Evolutionary conservation across 352 stramenopile species (phyloP).

Genomic region (Lagenidium giganteum): DNA sequence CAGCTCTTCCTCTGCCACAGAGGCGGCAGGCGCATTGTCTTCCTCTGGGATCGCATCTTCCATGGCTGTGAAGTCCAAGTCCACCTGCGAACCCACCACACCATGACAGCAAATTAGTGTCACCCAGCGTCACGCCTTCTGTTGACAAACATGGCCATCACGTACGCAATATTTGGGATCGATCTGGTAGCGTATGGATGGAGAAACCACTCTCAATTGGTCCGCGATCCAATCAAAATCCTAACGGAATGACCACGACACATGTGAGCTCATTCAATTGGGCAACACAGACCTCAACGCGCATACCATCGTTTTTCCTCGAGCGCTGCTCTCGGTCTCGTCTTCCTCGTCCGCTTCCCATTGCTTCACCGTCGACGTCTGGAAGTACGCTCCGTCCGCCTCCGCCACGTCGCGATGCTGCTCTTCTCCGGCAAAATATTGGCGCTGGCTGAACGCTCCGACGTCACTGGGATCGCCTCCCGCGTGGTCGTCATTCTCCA

Average conservation of each 20-base stretch:
- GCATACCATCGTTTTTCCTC: background rate
- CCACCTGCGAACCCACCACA: no score
- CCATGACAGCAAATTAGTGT: no score
- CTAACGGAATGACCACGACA: conserved; percentile 17
- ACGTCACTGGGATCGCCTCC: background rate
- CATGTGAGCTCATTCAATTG: background rate
- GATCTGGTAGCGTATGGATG: conserved; percentile 53
- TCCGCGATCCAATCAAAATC: conserved; percentile 66
- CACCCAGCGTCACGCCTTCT: no score
- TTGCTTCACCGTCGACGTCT: conserved; percentile 54
- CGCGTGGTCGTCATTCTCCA: conserved; percentile 15
- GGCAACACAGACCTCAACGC: conserved; percentile 3
- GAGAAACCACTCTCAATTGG: conserved; percentile 41
- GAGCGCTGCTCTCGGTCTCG: conserved; percentile 21
- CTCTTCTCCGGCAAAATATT: conserved; percentile 65
- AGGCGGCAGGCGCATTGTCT: no score
- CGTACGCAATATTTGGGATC: conserved; percentile 74
- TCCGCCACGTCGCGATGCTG: conserved; percentile 34
- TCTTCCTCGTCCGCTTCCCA: conserved; percentile 56
- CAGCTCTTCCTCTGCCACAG: no score
- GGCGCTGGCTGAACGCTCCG: conserved; percentile 19
- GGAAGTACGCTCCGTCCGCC: conserved; percentile 43
- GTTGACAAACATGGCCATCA: no score
- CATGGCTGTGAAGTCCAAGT: no score
- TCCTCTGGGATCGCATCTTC: no score